phyloP scores from a whole-genome alignment of 2,329 filamentous ascomycete genomes.

The Ceratocystis destructans region DNA sequence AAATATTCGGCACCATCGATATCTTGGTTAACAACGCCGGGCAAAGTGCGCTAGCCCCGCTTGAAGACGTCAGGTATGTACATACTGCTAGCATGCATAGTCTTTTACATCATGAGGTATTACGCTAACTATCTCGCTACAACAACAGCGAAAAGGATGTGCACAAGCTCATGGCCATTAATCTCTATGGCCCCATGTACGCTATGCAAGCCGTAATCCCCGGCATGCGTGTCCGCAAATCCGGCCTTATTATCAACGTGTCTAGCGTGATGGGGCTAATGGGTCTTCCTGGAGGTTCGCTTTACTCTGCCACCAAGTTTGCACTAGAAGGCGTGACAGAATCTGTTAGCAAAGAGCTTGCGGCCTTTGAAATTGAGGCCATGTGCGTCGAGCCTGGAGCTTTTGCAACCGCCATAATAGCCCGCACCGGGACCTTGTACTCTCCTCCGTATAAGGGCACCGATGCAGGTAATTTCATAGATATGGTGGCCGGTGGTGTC shows the following conservation, averaged over 20 bases:
- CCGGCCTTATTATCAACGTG: conserved; percentile 35
- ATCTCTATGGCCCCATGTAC: conserved; percentile 36
- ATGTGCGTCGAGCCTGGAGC: conserved; percentile 37
- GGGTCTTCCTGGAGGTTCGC: conserved; percentile 28
- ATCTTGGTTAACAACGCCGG: conserved; percentile 36
- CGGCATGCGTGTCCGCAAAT: conserved; percentile 30
- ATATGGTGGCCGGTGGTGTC: conserved; percentile 22
- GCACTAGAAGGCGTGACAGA: conserved; percentile 34
- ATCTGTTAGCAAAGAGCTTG: conserved; percentile 32
- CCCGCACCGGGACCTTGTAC: conserved; percentile 19
- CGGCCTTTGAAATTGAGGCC: conserved; percentile 33
- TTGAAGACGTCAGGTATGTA: conserved; percentile 28
- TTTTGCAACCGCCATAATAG: conserved; percentile 38
- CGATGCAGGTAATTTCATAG: conserved; percentile 22
- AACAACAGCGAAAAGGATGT: conserved; percentile 28
- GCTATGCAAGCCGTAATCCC: conserved; percentile 36
- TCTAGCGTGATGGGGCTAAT: conserved; percentile 35
- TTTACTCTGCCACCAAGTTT: conserved; percentile 35
- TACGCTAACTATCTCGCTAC: neutral
- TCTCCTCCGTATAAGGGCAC: conserved; percentile 25
- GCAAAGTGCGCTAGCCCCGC: conserved; percentile 31
- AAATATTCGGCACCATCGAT: conserved; percentile 31
- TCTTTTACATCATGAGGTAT: neutral
- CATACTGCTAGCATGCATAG: neutral
- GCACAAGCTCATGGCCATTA: conserved; percentile 32